These are phyloP conservation scores for Leccinum disarticulatum DNA, from an alignment of 768 basidiomycete species.

Conservation along the genomic window DNA sequence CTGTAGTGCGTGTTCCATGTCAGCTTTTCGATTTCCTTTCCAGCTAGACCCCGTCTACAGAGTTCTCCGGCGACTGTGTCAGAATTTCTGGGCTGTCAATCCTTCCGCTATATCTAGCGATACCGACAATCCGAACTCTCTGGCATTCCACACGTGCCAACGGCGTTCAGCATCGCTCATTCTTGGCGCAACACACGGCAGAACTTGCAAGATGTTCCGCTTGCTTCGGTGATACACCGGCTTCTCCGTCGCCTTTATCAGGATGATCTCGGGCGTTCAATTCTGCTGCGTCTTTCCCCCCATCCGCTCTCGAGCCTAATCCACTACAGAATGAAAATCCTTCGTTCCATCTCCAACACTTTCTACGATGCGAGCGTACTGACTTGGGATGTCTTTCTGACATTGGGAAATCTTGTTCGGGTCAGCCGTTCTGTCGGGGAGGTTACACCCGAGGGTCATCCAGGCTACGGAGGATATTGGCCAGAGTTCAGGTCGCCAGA, in stretches of 20 bases:
- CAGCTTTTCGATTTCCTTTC: not conserved
- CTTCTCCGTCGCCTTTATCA: slow-evolving; percentile 8
- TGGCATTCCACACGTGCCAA: not conserved
- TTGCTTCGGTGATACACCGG: not conserved
- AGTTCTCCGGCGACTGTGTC: not conserved
- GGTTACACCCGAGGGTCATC: slow-evolving; percentile 51
- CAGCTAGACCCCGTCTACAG: not conserved
- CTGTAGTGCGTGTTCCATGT: not conserved
- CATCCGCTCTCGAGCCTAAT: not conserved
- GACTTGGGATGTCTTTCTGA: slow-evolving; percentile 15
- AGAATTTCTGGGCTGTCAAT: not conserved
- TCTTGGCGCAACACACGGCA: not conserved
- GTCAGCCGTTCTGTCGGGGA: slow-evolving; percentile 42
- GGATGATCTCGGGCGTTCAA: not conserved
- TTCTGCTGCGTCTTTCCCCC: not conserved
- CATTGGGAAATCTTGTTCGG: slow-evolving; percentile 15
- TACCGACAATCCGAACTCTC: not conserved
- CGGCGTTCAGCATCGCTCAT: not conserved
- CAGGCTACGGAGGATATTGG: slow-evolving; percentile 63
- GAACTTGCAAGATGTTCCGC: not conserved
- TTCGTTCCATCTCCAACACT: slow-evolving; percentile 3
- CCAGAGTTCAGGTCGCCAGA: slow-evolving; percentile 60
- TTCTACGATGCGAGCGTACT: slow-evolving; percentile 3
- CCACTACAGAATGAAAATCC: slow-evolving; percentile 9
- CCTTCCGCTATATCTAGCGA: not conserved